Percentiles rank a stretch among this genome's conserved stretches.
Evolutionary conservation across 1,139 yeast species (phyloP).

Genomic region (Geotrichum bryndzae): DNA sequence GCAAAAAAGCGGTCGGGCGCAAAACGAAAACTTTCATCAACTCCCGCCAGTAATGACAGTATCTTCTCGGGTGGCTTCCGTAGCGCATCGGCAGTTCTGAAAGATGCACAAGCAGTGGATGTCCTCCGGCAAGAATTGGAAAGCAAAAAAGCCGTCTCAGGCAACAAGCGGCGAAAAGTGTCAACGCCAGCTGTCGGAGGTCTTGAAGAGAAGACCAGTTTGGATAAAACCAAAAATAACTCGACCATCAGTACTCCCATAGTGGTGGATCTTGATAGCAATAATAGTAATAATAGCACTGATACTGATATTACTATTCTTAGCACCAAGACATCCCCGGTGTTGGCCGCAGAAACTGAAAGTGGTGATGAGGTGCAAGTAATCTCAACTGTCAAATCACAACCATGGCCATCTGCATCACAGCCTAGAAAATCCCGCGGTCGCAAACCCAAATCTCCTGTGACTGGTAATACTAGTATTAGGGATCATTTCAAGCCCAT

Average conservation of each 20-base stretch:
- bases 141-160: not conserved
- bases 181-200: not conserved
- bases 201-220: too few relatives aligned
- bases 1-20: not conserved
- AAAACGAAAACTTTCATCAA: not conserved
- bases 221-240: too few relatives aligned
- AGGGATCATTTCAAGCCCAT: not conserved
- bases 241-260: too few relatives aligned
- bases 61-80: conserved; percentile 3
- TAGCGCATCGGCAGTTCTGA: conserved; percentile 7
- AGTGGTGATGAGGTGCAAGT: not conserved
- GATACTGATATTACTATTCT: not conserved
- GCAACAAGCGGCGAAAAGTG: not conserved
- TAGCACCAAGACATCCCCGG: not conserved
- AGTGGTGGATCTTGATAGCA: too few relatives aligned
- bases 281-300: too few relatives aligned
- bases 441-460: not conserved
- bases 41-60: not conserved
- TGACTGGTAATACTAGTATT: not conserved
- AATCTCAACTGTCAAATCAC: not conserved
- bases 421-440: not conserved
- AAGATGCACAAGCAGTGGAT: not conserved
- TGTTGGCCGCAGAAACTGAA: not conserved
- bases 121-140: not conserved
- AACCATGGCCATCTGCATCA: not conserved